A percentile compares a stretch with the other conserved stretches of the same genome.
phyloP scores from a whole-genome alignment of 352 stramenopile species.

The Phytophthora crassamura region DNA sequence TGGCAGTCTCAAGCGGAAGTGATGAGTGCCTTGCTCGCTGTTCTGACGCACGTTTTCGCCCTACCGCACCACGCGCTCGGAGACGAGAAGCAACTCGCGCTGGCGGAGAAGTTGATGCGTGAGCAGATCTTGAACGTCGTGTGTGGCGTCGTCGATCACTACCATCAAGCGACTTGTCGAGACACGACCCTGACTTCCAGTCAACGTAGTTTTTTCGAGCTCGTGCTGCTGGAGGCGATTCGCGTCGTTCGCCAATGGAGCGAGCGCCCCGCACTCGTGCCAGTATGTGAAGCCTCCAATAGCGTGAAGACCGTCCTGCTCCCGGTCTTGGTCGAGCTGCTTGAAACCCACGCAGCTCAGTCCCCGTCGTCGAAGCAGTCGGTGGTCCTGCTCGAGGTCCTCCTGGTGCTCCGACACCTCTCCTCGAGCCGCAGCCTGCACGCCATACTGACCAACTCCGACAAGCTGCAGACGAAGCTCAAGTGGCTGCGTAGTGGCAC shows the following conservation, averaged over 20 bases:
- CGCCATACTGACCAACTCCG: not conserved
- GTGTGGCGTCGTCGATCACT: slow-evolving; percentile 18
- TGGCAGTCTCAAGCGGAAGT: slow-evolving; percentile 18
- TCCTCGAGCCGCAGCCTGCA: not conserved
- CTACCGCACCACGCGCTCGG: slow-evolving; percentile 18
- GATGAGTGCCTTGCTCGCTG: slow-evolving; percentile 14
- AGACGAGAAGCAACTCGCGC: slow-evolving; percentile 11
- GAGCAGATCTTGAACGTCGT: slow-evolving; percentile 22
- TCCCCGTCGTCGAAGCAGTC: not conserved
- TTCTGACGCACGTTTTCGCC: slow-evolving; percentile 27
- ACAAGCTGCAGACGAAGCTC: slow-evolving; percentile 24
- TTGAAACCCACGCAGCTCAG: slow-evolving; percentile 2
- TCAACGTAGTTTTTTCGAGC: not conserved
- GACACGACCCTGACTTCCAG: not conserved
- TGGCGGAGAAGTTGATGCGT: slow-evolving; percentile 19
- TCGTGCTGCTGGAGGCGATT: slow-evolving; percentile 32
- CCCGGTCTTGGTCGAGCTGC: slow-evolving; percentile 13
- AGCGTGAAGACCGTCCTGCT: slow-evolving; percentile 13
- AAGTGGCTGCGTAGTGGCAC: slow-evolving; percentile 12
- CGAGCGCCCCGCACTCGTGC: slow-evolving; percentile 10
- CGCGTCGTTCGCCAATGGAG: slow-evolving; percentile 35
- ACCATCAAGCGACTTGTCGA: not conserved
- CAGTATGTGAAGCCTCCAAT: slow-evolving; percentile 14
- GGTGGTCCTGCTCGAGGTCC: slow-evolving; percentile 21
- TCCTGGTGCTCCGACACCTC: slow-evolving; percentile 28